phyloP scores from a whole-genome alignment of 1,284 basidiomycete species.

The Sanghuangporus sanghuang region DNA sequence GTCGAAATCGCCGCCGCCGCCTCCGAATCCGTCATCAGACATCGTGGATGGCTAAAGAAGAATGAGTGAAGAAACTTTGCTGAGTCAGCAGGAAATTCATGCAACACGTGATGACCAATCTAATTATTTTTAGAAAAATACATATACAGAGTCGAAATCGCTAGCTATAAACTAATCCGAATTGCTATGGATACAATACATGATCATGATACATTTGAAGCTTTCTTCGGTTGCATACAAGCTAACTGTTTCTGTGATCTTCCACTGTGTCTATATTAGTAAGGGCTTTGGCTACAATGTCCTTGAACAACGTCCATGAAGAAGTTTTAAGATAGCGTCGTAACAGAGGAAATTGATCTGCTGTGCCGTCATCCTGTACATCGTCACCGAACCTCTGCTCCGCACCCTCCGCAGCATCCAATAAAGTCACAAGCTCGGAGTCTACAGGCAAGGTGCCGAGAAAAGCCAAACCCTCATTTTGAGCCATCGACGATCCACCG shows the following conservation, averaged over 20 bases:
- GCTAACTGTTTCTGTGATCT: not conserved
- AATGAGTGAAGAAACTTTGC: not conserved
- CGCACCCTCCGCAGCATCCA: conserved; percentile 65
- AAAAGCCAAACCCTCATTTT: conserved; percentile 69
- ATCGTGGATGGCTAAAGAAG: conserved; percentile 30
- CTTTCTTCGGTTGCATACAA: not conserved
- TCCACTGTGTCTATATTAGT: conserved; percentile 16
- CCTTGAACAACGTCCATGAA: conserved; percentile 55
- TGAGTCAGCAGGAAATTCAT: not conserved
- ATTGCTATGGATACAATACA: conserved; percentile 6
- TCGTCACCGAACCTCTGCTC: conserved; percentile 21
- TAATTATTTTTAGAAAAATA: not conserved
- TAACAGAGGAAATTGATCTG: conserved; percentile 39
- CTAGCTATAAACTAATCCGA: not conserved
- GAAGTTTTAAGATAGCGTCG: conserved; percentile 54
- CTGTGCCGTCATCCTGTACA: conserved; percentile 12
- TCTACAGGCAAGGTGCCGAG: conserved; percentile 93
- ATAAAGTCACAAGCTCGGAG: conserved; percentile 80
- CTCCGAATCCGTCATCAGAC: conserved; percentile 77
- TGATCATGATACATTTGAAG: not conserved
- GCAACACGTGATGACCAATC: not conserved
- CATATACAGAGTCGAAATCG: not conserved
- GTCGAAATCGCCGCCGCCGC: conserved; percentile 62
- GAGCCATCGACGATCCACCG: conserved; percentile 86
- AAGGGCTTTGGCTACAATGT: conserved; percentile 42